Evolutionary conservation across 106 monocot genomes (phyloP).

Genomic region (Triglochin maritima): DNA sequence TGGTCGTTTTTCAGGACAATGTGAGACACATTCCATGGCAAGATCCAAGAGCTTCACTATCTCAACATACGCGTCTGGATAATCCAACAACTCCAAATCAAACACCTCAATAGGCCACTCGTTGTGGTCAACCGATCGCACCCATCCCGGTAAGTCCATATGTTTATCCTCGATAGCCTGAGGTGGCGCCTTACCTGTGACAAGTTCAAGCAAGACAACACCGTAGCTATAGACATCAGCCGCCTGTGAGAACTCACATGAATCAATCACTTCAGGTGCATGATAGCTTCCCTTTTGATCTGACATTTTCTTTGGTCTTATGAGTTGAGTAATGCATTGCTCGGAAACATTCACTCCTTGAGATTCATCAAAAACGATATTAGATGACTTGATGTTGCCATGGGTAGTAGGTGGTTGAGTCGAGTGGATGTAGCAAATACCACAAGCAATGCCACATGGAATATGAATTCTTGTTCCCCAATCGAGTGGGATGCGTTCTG

Average conservation of each 20-base stretch:
- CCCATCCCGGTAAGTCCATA: slow-evolving; percentile 76
- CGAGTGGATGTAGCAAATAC: slow-evolving; percentile 77
- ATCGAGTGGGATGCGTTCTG: slow-evolving; percentile 43
- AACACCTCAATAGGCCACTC: slow-evolving; percentile 83
- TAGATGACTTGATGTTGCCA: slow-evolving; percentile 85
- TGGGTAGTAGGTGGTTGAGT: slow-evolving; percentile 44
- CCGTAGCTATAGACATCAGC: slow-evolving; percentile 92
- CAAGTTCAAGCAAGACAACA: slow-evolving; percentile 74
- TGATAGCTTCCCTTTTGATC: slow-evolving; percentile 55
- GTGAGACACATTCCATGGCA: slow-evolving; percentile 48
- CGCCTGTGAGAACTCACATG: slow-evolving; percentile 45
- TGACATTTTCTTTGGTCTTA: slow-evolving; percentile 19
- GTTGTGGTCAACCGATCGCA: slow-evolving; percentile 55
- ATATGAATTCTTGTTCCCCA: slow-evolving; percentile 44
- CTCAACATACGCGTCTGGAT: slow-evolving; percentile 47
- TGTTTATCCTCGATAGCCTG: slow-evolving; percentile 54
- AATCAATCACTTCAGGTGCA: slow-evolving; percentile 67
- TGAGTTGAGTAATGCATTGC: slow-evolving; percentile 52
- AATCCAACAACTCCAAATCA: slow-evolving; percentile 46
- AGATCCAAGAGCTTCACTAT: slow-evolving; percentile 74
- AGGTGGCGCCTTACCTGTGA: slow-evolving; percentile 72
- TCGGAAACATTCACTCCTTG: slow-evolving; percentile 51
- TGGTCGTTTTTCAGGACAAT: slow-evolving; percentile 55
- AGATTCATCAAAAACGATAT: slow-evolving; percentile 32
- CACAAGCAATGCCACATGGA: slow-evolving; percentile 45